A percentile compares a stretch with the other conserved stretches of the same genome.
phyloP scores from a whole-genome alignment of 441 rosid species.

The Erodium trifolium region DNA sequence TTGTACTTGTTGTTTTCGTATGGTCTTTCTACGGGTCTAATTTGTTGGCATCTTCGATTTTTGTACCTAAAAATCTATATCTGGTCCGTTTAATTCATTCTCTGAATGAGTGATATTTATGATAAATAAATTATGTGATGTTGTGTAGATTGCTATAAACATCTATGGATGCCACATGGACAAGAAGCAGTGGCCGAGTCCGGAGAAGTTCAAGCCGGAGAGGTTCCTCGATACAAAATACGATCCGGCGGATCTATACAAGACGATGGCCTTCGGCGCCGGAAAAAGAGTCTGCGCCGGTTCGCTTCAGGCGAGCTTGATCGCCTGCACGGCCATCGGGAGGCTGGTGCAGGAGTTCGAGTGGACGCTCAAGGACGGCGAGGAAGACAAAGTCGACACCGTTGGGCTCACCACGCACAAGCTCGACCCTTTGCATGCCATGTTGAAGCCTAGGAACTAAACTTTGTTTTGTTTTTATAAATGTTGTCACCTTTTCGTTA shows the following conservation, averaged over 20 bases:
- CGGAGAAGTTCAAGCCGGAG: conserved; percentile 67
- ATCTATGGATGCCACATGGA: conserved; percentile 85
- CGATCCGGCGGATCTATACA: conserved; percentile 46
- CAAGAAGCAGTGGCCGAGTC: conserved; percentile 53
- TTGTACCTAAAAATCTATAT: too few species aligned
- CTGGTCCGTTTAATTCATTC: too few species aligned
- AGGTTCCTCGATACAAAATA: conserved; percentile 44
- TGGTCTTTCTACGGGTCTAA: too few species aligned
- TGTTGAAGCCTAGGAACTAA: conserved; percentile 40
- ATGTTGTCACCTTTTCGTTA: too few species aligned
- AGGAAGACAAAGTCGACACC: conserved; percentile 54
- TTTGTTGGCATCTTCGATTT: too few species aligned
- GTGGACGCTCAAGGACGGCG: conserved; percentile 54
- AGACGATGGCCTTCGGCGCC: conserved; percentile 85
- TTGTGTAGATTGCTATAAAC: conserved; percentile 65
- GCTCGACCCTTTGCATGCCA: conserved; percentile 53
- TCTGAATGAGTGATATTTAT: too few species aligned
- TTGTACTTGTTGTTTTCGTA: too few species aligned
- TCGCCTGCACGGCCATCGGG: conserved; percentile 53
- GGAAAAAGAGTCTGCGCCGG: conserved; percentile 81
- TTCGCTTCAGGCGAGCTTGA: conserved; percentile 54
- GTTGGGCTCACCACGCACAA: conserved; percentile 56
- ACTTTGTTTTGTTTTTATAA: too few species aligned
- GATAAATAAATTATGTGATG: too few species aligned
- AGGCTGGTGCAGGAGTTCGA: conserved; percentile 66